Percentiles rank a stretch among this genome's conserved stretches.
Conservation (phyloP, 1,139 yeast genomes). For the Hyphopichia burtonii region DNA sequence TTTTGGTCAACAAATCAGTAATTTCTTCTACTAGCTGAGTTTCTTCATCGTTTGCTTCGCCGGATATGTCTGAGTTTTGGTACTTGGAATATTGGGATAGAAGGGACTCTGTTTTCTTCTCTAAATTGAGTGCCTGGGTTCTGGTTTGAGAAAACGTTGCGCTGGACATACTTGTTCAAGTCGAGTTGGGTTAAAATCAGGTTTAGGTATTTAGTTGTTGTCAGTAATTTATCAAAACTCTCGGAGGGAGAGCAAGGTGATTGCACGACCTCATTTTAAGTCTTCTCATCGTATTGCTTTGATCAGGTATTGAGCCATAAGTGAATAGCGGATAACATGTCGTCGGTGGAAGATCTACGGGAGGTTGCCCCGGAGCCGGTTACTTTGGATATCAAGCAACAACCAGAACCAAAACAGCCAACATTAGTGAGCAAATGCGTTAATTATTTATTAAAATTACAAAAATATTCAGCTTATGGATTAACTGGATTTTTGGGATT, state of each 20-base stretch:
- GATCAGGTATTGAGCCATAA: too few species aligned
- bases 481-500: slow-evolving; percentile 58
- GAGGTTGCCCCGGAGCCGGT: slow-evolving; percentile 16
- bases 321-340: too few species aligned
- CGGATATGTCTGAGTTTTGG: slow-evolving; percentile 21
- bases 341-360: not conserved
- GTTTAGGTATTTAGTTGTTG: too few species aligned
- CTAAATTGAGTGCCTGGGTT: slow-evolving; percentile 38
- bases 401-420: not conserved
- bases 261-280: too few species aligned
- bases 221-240: too few species aligned
- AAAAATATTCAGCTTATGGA: slow-evolving; percentile 63
- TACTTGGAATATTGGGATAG: slow-evolving; percentile 35
- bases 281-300: too few species aligned
- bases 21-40: slow-evolving; percentile 56
- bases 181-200: too few species aligned
- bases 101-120: slow-evolving; percentile 41
- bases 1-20: slow-evolving; percentile 30
- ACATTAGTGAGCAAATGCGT: slow-evolving; percentile 4
- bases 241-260: too few species aligned
- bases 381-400: slow-evolving; percentile 6
- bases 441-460: slow-evolving; percentile 24
- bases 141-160: slow-evolving; percentile 40
- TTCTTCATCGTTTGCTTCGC: slow-evolving; percentile 60
- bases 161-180: slow-evolving; percentile 34